Conservation (phyloP, 495 filamentous ascomycete genomes). For the Talaromyces borbonicus region DNA sequence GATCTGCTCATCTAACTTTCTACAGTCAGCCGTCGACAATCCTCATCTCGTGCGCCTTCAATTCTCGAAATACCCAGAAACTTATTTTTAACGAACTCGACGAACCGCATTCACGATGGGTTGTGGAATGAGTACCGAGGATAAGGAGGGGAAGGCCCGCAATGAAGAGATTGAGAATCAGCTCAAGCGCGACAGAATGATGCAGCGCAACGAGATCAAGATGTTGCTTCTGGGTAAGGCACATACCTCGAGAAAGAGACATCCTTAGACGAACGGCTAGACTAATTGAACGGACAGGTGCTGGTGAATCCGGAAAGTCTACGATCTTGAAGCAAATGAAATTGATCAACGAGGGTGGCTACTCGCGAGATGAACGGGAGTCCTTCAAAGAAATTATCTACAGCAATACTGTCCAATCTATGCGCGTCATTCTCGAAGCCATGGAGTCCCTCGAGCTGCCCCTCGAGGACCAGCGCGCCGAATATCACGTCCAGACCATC, state of each 20-base stretch:
- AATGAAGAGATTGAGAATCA: conserved; percentile 99
- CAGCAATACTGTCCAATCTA: conserved; percentile 94
- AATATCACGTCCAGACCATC: conserved; percentile 91
- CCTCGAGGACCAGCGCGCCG: conserved; percentile 75
- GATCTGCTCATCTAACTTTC: too few species aligned
- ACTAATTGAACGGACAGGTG: conserved; percentile 51
- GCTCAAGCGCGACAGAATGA: conserved; percentile 89
- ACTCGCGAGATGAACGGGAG: conserved; percentile 47
- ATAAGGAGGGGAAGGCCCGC: conserved; percentile 98
- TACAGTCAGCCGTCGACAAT: too few species aligned
- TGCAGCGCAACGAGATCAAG: conserved; percentile 97
- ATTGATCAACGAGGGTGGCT: conserved; percentile 47
- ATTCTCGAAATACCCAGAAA: too few species aligned
- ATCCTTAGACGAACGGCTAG: neutral
- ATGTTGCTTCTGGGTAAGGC: conserved; percentile 91
- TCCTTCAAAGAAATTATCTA: conserved; percentile 92
- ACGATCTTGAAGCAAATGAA: conserved; percentile 99
- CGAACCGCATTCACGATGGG: conserved; percentile 67
- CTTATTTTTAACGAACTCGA: conserved; percentile 16
- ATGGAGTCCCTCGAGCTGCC: conserved; percentile 92
- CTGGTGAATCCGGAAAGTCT: conserved; percentile 98
- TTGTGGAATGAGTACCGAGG: conserved; percentile 99
- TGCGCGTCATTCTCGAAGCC: conserved; percentile 91
- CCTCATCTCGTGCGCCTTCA: too few species aligned
- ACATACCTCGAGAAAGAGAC: too few species aligned